Evolutionary conservation across 2,329 filamentous ascomycete genomes (phyloP).

Genomic region (Colletotrichum lupini): DNA sequence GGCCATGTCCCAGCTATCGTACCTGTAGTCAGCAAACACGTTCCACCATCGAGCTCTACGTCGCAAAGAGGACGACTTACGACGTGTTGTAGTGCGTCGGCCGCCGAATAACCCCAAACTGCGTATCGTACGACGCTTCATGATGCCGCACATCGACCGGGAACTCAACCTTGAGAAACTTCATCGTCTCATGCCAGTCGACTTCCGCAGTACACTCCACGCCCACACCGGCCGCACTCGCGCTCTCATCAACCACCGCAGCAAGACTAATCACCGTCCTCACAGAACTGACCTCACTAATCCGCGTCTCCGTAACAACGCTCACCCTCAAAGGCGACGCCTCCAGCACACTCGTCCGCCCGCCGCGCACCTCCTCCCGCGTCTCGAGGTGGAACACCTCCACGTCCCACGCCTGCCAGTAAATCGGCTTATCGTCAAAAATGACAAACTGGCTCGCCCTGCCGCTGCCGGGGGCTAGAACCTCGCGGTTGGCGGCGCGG

Average conservation of each 20-base stretch:
- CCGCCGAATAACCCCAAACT: conserved; percentile 73
- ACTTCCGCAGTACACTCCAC: conserved; percentile 71
- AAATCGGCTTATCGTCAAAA: conserved; percentile 77
- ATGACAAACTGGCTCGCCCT: conserved; percentile 74
- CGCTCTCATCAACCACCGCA: conserved; percentile 49
- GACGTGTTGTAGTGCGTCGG: conserved; percentile 78
- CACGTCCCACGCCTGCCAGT: conserved; percentile 80
- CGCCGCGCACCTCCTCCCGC: conserved; percentile 65
- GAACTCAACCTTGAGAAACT: conserved; percentile 78
- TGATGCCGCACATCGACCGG: conserved; percentile 73
- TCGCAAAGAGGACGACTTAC: conserved; percentile 49
- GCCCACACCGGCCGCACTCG: conserved; percentile 49
- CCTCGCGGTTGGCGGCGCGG: conserved; percentile 64
- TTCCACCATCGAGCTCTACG: too few relatives aligned
- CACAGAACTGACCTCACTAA: conserved; percentile 73
- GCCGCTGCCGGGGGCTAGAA: conserved; percentile 56
- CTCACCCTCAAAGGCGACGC: conserved; percentile 64
- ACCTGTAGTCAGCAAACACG: background rate
- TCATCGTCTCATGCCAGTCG: conserved; percentile 77
- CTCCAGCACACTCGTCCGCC: conserved; percentile 63
- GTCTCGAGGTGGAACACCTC: conserved; percentile 76
- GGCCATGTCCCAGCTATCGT: conserved; percentile 73
- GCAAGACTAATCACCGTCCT: conserved; percentile 72
- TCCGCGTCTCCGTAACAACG: conserved; percentile 69
- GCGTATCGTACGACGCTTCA: conserved; percentile 75